Conservation (phyloP, 495 filamentous ascomycete genomes). For the Neurospora pannonica region DNA sequence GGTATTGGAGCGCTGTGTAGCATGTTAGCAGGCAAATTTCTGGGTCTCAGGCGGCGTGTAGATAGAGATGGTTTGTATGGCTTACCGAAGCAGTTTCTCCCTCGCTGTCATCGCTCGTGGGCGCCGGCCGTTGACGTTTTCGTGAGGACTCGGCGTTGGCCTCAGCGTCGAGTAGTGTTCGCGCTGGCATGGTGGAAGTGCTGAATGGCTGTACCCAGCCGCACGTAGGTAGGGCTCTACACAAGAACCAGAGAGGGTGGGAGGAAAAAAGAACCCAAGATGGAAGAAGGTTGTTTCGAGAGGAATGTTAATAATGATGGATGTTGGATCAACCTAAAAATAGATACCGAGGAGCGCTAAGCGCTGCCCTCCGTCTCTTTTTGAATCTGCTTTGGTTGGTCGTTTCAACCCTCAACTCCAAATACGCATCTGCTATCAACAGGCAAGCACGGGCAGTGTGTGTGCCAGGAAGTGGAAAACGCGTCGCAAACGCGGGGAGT, state of each 20-base stretch:
- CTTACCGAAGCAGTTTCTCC: slow-evolving; percentile 21
- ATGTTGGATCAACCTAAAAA: neutral
- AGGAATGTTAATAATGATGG: neutral
- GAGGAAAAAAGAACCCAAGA: neutral
- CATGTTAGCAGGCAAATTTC: neutral
- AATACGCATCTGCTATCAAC: neutral
- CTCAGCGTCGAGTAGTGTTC: neutral
- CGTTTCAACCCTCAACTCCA: neutral
- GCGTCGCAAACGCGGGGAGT: neutral
- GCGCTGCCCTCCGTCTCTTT: neutral
- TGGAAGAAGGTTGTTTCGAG: neutral
- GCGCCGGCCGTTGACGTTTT: slow-evolving; percentile 25
- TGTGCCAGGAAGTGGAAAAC: neutral
- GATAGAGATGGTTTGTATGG: neutral
- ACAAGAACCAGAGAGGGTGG: neutral
- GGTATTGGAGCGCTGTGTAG: neutral
- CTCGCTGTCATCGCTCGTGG: slow-evolving; percentile 33
- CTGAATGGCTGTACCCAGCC: neutral
- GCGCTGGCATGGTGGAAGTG: neutral
- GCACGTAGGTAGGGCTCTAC: neutral
- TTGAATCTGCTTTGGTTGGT: neutral
- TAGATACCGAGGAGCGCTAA: neutral
- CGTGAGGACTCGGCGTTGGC: slow-evolving; percentile 15
- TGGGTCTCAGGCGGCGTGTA: neutral
- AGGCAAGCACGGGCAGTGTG: neutral